phyloP scores from a whole-genome alignment of 441 rosid species.

The Erodium texanum region DNA sequence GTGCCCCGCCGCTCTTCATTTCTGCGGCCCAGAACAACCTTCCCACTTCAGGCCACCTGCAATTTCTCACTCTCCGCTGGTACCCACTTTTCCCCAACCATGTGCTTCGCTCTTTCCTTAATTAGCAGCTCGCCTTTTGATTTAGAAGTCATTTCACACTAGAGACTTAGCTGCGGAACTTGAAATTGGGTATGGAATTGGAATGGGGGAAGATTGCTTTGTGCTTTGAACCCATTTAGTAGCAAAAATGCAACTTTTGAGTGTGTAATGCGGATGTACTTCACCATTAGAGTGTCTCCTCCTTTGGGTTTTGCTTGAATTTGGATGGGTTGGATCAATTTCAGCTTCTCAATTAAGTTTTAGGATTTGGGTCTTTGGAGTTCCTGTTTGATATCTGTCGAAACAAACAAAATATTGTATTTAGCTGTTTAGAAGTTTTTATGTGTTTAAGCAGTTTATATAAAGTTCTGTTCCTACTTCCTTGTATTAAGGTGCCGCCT shows the following conservation, averaged over 20 bases:
- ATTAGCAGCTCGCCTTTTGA: too few species aligned
- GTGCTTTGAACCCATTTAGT: background rate
- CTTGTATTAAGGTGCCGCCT: background rate
- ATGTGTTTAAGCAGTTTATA: background rate
- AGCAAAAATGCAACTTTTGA: background rate
- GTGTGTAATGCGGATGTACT: conserved; percentile 1
- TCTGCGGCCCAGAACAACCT: conserved; percentile 22
- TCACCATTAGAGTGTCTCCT: background rate
- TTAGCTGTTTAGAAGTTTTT: background rate
- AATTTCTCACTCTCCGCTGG: conserved; percentile 23
- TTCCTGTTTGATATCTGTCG: background rate
- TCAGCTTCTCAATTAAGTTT: background rate
- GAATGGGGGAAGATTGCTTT: background rate
- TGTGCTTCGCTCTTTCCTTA: too few species aligned
- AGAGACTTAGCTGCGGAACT: background rate
- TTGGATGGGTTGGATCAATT: background rate
- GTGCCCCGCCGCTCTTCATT: conserved; percentile 23
- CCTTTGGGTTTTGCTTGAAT: background rate
- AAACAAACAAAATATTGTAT: background rate
- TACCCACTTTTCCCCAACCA: conserved; percentile 3
- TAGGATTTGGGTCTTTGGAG: background rate
- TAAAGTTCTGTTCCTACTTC: background rate
- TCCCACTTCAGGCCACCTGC: conserved; percentile 13
- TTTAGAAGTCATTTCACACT: too few species aligned
- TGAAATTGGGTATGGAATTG: background rate